Evolutionary conservation across 768 basidiomycete species (phyloP).

Genomic region (Boletus sp.): DNA sequence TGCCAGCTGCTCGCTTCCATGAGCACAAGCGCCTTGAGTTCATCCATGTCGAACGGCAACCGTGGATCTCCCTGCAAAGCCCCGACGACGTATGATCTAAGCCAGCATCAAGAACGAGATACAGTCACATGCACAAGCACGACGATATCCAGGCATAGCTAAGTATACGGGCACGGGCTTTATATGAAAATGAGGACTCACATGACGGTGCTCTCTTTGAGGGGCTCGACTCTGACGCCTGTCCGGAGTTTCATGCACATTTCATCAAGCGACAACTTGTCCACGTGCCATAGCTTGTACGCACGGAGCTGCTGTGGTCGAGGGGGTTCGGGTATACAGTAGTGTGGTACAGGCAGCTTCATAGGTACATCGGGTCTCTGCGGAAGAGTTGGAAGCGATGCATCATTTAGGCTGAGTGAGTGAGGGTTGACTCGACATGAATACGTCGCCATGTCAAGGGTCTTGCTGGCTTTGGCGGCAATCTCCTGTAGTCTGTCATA

Average conservation of each 20-base stretch:
- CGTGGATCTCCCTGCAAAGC: slow-evolving; percentile 40
- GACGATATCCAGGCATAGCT: neutral
- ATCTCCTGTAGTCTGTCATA: slow-evolving; percentile 38
- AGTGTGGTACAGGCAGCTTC: slow-evolving; percentile 14
- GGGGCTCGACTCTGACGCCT: slow-evolving; percentile 34
- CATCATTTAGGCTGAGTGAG: neutral
- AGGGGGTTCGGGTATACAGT: slow-evolving; percentile 28
- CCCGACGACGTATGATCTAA: slow-evolving; percentile 43
- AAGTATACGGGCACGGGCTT: neutral
- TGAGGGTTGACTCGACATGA: slow-evolving; percentile 28
- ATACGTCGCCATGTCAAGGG: slow-evolving; percentile 20
- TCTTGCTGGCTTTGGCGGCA: slow-evolving; percentile 22
- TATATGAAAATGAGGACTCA: slow-evolving; percentile 21
- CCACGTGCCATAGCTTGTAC: slow-evolving; percentile 44
- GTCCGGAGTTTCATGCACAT: slow-evolving; percentile 41
- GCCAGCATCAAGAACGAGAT: neutral
- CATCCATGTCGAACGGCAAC: slow-evolving; percentile 36
- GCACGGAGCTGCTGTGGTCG: slow-evolving; percentile 42
- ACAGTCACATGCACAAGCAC: neutral
- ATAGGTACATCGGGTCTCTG: neutral
- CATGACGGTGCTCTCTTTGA: slow-evolving; percentile 49
- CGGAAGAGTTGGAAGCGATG: neutral
- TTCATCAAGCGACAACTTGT: slow-evolving; percentile 33
- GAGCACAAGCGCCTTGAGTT: slow-evolving; percentile 37
- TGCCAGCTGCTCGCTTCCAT: slow-evolving; percentile 43